Conservation (phyloP, 106 monocot species). For the Gastrodia elata region DNA sequence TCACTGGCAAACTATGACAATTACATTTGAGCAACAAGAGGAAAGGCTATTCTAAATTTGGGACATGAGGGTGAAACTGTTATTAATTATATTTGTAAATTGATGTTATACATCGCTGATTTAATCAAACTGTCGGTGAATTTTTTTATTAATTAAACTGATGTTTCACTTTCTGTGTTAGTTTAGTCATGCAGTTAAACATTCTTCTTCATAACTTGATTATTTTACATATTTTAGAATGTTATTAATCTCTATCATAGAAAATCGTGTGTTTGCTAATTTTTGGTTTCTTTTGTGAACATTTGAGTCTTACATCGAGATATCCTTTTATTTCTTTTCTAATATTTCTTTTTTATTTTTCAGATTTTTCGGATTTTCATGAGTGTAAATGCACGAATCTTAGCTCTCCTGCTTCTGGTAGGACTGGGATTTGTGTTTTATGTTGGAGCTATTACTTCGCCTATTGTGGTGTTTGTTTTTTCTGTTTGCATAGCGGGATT, state of each 20-base stretch:
- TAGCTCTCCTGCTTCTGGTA: conserved; percentile 56
- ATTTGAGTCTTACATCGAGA: not conserved
- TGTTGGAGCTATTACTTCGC: conserved; percentile 79
- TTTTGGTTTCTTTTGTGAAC: not conserved
- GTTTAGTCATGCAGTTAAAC: not conserved
- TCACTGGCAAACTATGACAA: no score
- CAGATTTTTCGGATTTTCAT: conserved; percentile 72
- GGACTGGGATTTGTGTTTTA: conserved; percentile 64
- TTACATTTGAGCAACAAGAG: no score
- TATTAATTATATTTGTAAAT: not conserved
- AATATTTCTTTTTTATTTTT: conserved; percentile 14
- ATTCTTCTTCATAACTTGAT: not conserved
- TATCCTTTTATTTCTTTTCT: not conserved
- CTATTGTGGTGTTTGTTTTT: conserved; percentile 86
- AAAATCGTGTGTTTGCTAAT: not conserved
- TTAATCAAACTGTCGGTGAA: no score
- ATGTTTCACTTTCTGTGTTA: no score
- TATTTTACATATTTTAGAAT: not conserved
- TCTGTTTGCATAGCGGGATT: conserved; percentile 71
- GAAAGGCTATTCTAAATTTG: no score
- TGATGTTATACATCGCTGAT: not conserved
- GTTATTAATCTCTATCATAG: conserved; percentile 2
- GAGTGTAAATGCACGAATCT: conserved; percentile 71
- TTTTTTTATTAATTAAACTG: no score
- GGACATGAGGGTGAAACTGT: no score